A percentile compares a stretch with the other conserved stretches of the same genome.
These are phyloP conservation scores for Saksenaea vasiformis DNA, from an alignment of 371 early-diverging fungal species.

Conservation along the genomic window DNA sequence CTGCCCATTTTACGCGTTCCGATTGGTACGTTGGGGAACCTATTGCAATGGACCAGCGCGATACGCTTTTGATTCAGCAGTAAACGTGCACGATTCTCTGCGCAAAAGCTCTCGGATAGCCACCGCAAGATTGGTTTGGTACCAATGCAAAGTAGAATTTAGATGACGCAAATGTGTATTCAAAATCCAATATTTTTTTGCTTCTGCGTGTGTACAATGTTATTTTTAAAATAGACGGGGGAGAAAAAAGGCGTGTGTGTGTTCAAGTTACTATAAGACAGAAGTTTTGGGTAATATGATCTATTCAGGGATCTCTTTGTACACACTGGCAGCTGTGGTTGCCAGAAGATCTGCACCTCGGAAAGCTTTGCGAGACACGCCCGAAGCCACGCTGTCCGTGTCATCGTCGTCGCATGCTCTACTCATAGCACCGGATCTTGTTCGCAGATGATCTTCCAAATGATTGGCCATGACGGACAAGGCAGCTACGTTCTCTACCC, in stretches of 20 bases:
- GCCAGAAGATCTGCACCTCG: conserved; percentile 28
- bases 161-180: too few relatives aligned
- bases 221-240: neutral
- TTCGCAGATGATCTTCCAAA: conserved; percentile 54
- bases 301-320: conserved; percentile 45
- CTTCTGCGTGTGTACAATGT: too few relatives aligned
- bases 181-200: too few relatives aligned
- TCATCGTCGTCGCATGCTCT: neutral
- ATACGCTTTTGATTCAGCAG: too few relatives aligned
- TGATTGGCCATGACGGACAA: conserved; percentile 72
- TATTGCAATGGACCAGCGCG: too few relatives aligned
- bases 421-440: conserved; percentile 2
- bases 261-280: neutral
- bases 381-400: neutral
- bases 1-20: too few relatives aligned
- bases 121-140: too few relatives aligned
- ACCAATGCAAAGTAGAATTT: too few relatives aligned
- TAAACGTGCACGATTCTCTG: too few relatives aligned
- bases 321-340: conserved; percentile 30
- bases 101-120: too few relatives aligned
- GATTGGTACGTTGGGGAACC: too few relatives aligned
- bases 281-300: neutral
- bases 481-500: conserved; percentile 74
- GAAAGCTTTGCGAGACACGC: conserved; percentile 13
- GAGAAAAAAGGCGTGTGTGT: conserved; percentile 5